A percentile compares a stretch with the other conserved stretches of the same genome.
phyloP scores from a whole-genome alignment of 768 basidiomycete species.

The Coprinellus aureogranulatus region DNA sequence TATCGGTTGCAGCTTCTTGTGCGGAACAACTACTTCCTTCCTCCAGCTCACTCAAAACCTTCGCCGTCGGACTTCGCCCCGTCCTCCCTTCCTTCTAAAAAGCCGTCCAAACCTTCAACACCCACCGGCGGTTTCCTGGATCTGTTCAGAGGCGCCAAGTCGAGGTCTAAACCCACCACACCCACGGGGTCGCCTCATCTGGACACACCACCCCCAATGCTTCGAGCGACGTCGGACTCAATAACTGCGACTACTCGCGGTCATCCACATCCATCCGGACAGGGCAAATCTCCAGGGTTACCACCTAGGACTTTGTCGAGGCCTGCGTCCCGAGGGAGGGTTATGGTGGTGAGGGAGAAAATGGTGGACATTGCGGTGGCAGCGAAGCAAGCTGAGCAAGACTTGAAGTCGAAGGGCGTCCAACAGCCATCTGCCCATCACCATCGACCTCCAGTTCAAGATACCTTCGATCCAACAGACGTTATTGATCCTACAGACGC shows the following conservation, averaged over 20 bases:
- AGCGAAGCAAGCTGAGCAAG: conserved; percentile 73
- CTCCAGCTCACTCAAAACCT: conserved; percentile 84
- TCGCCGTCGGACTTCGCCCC: conserved; percentile 61
- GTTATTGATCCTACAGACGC: conserved; percentile 82
- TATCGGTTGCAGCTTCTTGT: conserved; percentile 82
- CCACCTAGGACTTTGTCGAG: conserved; percentile 33
- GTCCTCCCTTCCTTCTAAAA: conserved; percentile 32
- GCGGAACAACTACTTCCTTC: conserved; percentile 85
- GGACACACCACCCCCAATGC: conserved; percentile 42
- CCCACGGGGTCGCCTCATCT: conserved; percentile 39
- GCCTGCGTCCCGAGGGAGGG: conserved; percentile 46
- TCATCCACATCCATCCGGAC: conserved; percentile 23
- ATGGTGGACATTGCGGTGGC: conserved; percentile 69
- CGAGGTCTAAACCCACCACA: conserved; percentile 62
- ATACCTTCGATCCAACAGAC: conserved; percentile 14
- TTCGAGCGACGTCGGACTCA: conserved; percentile 67
- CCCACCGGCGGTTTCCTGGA: conserved; percentile 56
- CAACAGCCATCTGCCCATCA: conserved; percentile 30
- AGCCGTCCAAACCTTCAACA: conserved; percentile 38
- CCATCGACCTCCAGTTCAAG: conserved; percentile 1
- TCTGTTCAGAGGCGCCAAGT: conserved; percentile 65
- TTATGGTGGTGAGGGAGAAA: conserved; percentile 82
- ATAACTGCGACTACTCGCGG: conserved; percentile 43
- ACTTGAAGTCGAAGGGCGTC: conserved; percentile 46
- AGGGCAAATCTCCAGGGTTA: conserved; percentile 34